Base-by-base conservation (phyloP, 768 basidiomycete genomes). In the Scleroderma citrinum region DNA sequence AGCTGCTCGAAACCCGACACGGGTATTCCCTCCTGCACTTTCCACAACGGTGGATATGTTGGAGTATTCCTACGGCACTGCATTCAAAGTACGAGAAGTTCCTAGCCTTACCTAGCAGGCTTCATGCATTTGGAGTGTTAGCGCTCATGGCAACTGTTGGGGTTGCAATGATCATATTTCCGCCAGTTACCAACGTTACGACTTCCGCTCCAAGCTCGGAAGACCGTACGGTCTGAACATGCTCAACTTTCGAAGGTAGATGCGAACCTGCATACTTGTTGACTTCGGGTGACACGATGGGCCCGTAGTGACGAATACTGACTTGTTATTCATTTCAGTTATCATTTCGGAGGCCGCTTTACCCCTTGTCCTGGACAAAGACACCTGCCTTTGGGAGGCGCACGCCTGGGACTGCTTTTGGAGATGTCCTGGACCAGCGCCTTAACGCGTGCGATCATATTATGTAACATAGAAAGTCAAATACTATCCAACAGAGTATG, bases 281-380 rank as follows among this genome's bases (percentile, higher is more conserved):
- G 2, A 79, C 82, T 16, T 64, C 83, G 8, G 60, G 82, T 81
- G 62, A 38, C 13, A 7, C n/a, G n/a, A n/a, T n/a, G n/a, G n/a
- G n/a, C n/a, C n/a, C n/a, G n/a, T n/a, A n/a, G n/a, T n/a, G n/a
- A n/a, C n/a, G n/a, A n/a, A n/a, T n/a, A n/a, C n/a, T n/a, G n/a
- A n/a, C n/a, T n/a, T n/a, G n/a, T n/a, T n/a, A 29, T 29, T 29
- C 26, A 4, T 8, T 35, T 35, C 52, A 86, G 88, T 81, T 37
- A 78, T 93, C 75, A 74, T 91, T n/a, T 70, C 78, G 1, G 91
- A 94, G 69, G 80, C 78, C 13, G 94, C 89, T 0, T 74, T 97
- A 13, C 76, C 77, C 14, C 69, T 94, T 43, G 70, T 84, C 16
- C 69, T 87, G 2, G 74, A 80, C 12, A 59, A 72, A 24, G 69